Percentiles rank a stretch among this genome's conserved stretches.
These are phyloP conservation scores for Pichia sp. DNA, from an alignment of 1,139 yeast species.

Conservation along the genomic window DNA sequence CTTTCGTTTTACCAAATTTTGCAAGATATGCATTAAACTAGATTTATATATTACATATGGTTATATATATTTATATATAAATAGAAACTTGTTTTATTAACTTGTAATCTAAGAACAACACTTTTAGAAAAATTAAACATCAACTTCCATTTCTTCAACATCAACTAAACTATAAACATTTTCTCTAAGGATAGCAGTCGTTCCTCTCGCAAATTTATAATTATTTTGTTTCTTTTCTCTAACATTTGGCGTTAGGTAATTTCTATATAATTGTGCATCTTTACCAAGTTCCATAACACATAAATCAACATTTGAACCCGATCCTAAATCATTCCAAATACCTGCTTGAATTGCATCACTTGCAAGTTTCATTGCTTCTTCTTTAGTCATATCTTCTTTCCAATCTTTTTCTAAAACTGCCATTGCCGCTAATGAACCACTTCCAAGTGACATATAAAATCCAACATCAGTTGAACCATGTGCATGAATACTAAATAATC, in stretches of 20 bases:
- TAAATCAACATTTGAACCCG: conserved; percentile 94
- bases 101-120: no score
- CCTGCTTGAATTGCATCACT: conserved; percentile 95
- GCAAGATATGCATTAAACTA: conserved; percentile 42
- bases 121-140: not conserved
- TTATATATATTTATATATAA: not conserved
- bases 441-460: conserved; percentile 84
- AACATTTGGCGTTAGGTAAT: conserved; percentile 84
- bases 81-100: not conserved
- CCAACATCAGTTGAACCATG: conserved; percentile 98
- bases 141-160: conserved; percentile 46
- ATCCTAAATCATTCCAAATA: conserved; percentile 98
- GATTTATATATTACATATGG: not conserved
- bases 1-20: conserved; percentile 85
- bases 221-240: conserved; percentile 75
- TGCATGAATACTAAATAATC: conserved; percentile 87
- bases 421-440: conserved; percentile 99
- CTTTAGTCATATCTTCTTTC: conserved; percentile 70
- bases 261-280: conserved; percentile 78
- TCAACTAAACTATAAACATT: conserved; percentile 61
- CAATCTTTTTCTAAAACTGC: conserved; percentile 89
- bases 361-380: conserved; percentile 84
- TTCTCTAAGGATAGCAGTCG: conserved; percentile 75
- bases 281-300: conserved; percentile 94
- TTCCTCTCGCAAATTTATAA: conserved; percentile 84